phyloP scores from a whole-genome alignment of 192 early-diverging fungal species.

The Podochytrium sp. region DNA sequence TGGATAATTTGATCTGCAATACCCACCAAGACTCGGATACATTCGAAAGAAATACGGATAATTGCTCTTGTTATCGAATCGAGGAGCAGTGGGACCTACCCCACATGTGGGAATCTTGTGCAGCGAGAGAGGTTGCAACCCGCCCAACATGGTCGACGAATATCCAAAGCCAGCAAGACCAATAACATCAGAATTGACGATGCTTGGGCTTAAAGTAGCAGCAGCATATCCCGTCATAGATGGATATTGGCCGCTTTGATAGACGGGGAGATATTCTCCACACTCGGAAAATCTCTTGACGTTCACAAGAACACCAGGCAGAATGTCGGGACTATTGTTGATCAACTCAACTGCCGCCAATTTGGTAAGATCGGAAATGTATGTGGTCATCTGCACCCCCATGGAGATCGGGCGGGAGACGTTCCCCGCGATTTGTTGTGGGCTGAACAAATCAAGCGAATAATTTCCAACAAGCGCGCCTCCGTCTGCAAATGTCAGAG shows the following conservation, averaged over 20 bases:
- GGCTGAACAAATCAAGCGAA: not conserved
- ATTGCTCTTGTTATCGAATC: not conserved
- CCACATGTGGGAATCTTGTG: constrained; percentile 1
- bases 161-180: not conserved
- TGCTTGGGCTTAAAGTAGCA: not conserved
- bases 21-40: not conserved
- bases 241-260: not conserved
- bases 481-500: not conserved
- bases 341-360: not conserved
- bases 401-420: not conserved
- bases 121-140: not conserved
- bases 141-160: not conserved
- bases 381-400: not conserved
- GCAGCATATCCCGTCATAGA: not conserved
- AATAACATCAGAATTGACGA: constrained; percentile 1
- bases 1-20: not conserved
- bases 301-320: constrained; percentile 9
- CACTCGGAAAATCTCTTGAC: constrained; percentile 9
- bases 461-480: constrained; percentile 1
- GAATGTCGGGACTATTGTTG: not conserved
- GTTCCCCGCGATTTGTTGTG: not conserved
- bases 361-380: not conserved
- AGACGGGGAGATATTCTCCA: not conserved
- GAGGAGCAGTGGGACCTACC: not conserved
- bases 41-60: constrained; percentile 7